Evolutionary conservation across 371 early-diverging fungal genomes (phyloP).

Genomic region (Rhizoclosmatium hyalinum): DNA sequence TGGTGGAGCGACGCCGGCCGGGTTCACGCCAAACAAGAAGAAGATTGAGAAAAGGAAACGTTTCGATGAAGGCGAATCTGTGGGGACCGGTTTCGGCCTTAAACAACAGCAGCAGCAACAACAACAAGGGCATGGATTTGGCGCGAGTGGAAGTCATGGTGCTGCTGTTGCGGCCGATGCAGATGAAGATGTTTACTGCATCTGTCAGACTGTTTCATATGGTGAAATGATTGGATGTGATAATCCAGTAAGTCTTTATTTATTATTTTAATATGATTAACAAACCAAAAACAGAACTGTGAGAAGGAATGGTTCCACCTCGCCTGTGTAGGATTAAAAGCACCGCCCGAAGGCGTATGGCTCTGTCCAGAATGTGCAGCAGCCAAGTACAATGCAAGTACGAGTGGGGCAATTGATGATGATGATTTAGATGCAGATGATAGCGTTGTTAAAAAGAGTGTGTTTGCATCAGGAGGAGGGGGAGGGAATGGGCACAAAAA

Average conservation of each 20-base stretch:
- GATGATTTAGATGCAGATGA: constrained; percentile 28
- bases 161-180: constrained; percentile 69
- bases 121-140: constrained; percentile 1
- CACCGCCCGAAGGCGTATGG: constrained; percentile 91
- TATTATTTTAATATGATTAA: background rate
- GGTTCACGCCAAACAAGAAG: constrained; percentile 15
- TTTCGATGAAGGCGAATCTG: constrained; percentile 19
- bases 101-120: constrained; percentile 1
- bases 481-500: constrained; percentile 12
- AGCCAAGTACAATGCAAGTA: background rate
- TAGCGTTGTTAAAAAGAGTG: constrained; percentile 25
- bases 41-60: constrained; percentile 13
- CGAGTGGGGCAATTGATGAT: constrained; percentile 6
- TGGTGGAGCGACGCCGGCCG: background rate
- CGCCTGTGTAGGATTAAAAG: constrained; percentile 86
- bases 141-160: background rate
- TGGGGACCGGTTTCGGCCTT: background rate
- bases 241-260: constrained; percentile 68
- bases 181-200: constrained; percentile 94
- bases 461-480: constrained; percentile 11
- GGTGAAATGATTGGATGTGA: constrained; percentile 98
- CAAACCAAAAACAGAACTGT: constrained; percentile 60
- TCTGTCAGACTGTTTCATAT: constrained; percentile 92
- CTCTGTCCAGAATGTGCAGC: constrained; percentile 72
- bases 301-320: constrained; percentile 96